A percentile compares a stretch with the other conserved stretches of the same genome.
Evolutionary conservation across 768 basidiomycete genomes (phyloP).

Genomic region (Clitopilus hobsonii): DNA sequence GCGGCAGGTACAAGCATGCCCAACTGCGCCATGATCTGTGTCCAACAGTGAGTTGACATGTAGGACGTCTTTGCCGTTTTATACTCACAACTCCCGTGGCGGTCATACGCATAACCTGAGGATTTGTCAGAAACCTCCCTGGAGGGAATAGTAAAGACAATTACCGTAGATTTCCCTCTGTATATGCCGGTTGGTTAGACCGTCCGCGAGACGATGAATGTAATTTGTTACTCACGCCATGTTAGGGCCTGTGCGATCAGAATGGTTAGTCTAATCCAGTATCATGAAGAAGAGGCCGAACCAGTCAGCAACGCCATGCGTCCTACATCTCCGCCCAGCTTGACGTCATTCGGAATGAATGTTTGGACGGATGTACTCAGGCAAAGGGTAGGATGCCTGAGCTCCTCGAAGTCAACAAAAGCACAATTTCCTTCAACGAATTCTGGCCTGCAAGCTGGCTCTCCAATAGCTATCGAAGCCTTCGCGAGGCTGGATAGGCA

Average conservation of each 20-base stretch:
- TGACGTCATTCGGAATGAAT: slow-evolving; percentile 94
- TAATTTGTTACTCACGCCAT: slow-evolving; percentile 62
- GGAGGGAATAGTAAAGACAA: slow-evolving; percentile 6
- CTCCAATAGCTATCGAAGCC: slow-evolving; percentile 83
- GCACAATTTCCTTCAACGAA: slow-evolving; percentile 79
- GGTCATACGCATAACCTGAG: slow-evolving; percentile 89
- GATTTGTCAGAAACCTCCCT: slow-evolving; percentile 2
- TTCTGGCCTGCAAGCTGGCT: slow-evolving; percentile 90
- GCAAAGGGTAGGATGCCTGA: slow-evolving; percentile 86
- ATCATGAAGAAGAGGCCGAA: slow-evolving; percentile 25
- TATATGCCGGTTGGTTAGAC: too few relatives aligned
- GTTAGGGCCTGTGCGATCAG: slow-evolving; percentile 56
- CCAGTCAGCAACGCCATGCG: slow-evolving; percentile 87
- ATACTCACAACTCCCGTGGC: slow-evolving; percentile 77
- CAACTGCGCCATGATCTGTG: slow-evolving; percentile 93
- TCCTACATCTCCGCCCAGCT: slow-evolving; percentile 71
- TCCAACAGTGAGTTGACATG: too few relatives aligned
- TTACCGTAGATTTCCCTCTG: slow-evolving; percentile 76
- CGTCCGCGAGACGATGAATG: too few relatives aligned
- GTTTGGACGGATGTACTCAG: slow-evolving; percentile 54
- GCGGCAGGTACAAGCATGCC: slow-evolving; percentile 93
- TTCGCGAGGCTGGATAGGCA: slow-evolving; percentile 91
- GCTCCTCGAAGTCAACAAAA: slow-evolving; percentile 80
- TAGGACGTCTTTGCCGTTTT: too few relatives aligned
- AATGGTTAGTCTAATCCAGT: not conserved